Evolutionary conservation across 495 filamentous ascomycete genomes (phyloP).

Genomic region (Wilcoxina mikolae): DNA sequence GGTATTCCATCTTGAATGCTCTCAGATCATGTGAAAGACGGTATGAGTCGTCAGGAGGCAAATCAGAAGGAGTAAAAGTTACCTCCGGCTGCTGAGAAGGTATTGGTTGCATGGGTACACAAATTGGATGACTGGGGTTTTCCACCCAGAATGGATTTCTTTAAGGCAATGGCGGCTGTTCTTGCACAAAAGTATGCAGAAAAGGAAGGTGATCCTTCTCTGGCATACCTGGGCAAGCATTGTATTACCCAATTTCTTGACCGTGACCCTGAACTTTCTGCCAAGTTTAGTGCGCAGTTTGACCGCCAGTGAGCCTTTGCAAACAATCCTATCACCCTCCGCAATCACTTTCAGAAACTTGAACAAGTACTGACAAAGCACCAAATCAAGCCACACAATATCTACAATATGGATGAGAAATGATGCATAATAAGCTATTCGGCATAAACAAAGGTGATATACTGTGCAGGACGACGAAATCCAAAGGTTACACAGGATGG

Average conservation of each 20-base stretch:
- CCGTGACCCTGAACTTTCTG: background rate
- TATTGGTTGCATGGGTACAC: background rate
- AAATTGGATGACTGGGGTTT: slow-evolving; percentile 7
- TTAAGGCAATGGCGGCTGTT: slow-evolving; percentile 2
- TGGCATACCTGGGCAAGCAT: slow-evolving; percentile 2
- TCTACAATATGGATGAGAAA: slow-evolving; percentile 12
- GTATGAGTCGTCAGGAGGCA: background rate
- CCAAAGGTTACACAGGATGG: background rate
- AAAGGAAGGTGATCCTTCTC: background rate
- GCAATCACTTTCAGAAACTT: slow-evolving; percentile 6
- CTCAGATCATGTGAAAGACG: background rate
- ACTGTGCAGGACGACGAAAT: background rate
- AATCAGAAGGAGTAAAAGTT: no score
- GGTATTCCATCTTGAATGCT: no score
- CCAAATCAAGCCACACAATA: background rate
- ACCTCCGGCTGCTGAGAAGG: background rate
- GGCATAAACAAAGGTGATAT: slow-evolving; percentile 8
- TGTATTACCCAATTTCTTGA: slow-evolving; percentile 2
- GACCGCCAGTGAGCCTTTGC: background rate
- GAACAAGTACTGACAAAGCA: background rate
- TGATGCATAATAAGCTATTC: slow-evolving; percentile 8
- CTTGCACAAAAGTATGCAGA: background rate
- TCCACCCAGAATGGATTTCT: slow-evolving; percentile 5
- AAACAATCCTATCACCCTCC: background rate
- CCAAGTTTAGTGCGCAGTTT: background rate